A percentile compares a stretch with the other conserved stretches of the same genome.
phyloP scores from a whole-genome alignment of 2,329 filamentous ascomycete species.

The Didymella exigua region DNA sequence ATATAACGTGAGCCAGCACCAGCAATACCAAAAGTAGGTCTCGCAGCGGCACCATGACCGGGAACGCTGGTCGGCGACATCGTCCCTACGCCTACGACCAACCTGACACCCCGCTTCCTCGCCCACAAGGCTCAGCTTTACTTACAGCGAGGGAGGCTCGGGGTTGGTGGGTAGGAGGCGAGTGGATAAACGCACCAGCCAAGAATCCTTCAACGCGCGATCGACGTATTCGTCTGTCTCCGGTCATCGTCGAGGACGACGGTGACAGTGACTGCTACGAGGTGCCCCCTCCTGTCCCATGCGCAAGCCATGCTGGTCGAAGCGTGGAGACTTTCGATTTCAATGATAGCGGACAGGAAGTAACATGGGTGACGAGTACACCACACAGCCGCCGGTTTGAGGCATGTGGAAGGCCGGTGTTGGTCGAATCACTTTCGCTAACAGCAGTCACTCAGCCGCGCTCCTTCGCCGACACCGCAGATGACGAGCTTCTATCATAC shows the following conservation, averaged over 20 bases:
- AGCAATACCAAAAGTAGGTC: neutral
- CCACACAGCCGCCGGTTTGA: neutral
- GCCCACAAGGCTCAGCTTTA: neutral
- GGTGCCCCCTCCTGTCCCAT: slow-evolving; percentile 1
- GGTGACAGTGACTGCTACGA: slow-evolving; percentile 7
- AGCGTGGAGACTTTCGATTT: slow-evolving; percentile 21
- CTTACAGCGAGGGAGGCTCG: neutral
- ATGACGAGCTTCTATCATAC: slow-evolving; percentile 26
- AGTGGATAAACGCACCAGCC: neutral
- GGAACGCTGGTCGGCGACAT: neutral
- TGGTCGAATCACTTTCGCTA: neutral
- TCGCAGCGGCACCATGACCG: neutral
- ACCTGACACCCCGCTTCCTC: slow-evolving; percentile 1
- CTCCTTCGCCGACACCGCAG: slow-evolving; percentile 19
- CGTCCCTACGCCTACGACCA: neutral
- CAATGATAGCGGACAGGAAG: slow-evolving; percentile 18
- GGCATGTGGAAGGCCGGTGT: neutral
- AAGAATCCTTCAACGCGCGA: neutral
- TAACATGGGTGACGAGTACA: slow-evolving; percentile 16
- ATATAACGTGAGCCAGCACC: neutral
- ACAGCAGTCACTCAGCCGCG: slow-evolving; percentile 15
- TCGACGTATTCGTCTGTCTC: neutral
- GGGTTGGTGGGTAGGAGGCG: slow-evolving; percentile 8
- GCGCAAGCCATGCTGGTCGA: neutral
- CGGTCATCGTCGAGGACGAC: neutral